Percentiles rank a stretch among this genome's conserved stretches.
phyloP scores from a whole-genome alignment of 2,329 filamentous ascomycete species.

The Coleophoma cylindrospora region DNA sequence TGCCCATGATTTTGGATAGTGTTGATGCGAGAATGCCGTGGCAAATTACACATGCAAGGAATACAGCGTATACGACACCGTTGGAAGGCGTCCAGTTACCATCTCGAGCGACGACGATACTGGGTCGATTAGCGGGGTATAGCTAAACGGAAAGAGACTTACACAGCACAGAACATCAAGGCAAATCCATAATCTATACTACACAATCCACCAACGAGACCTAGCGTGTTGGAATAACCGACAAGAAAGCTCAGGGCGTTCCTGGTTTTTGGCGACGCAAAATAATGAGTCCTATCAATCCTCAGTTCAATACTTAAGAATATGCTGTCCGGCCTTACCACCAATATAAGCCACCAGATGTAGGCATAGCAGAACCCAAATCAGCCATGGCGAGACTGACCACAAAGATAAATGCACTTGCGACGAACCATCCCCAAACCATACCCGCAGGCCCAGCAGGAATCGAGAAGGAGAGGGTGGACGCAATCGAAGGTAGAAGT shows the following conservation, averaged over 20 bases:
- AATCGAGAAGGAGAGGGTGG: constrained; percentile 52
- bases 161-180: constrained; percentile 52
- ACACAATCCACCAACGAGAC: constrained; percentile 52
- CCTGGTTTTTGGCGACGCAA: constrained; percentile 45
- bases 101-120: constrained; percentile 49
- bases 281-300: constrained; percentile 49
- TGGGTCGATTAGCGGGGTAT: constrained; percentile 7
- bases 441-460: constrained; percentile 55
- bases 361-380: constrained; percentile 50
- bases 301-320: background rate
- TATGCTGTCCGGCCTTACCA: constrained; percentile 13
- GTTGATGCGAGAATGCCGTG: constrained; percentile 50
- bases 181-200: constrained; percentile 54
- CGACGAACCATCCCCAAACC: constrained; percentile 59
- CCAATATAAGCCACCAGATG: constrained; percentile 52
- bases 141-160: constrained; percentile 6
- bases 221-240: constrained; percentile 56
- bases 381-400: constrained; percentile 55
- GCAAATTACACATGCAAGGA: constrained; percentile 45
- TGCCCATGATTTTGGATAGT: constrained; percentile 51
- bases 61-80: constrained; percentile 52
- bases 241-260: constrained; percentile 56
- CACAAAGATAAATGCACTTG: constrained; percentile 50
- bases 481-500: constrained; percentile 54
- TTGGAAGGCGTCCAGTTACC: constrained; percentile 50